Percentiles rank a stretch among this genome's conserved stretches.
These are phyloP conservation scores for Tolypocladium paradoxum DNA, from an alignment of 2,329 filamentous ascomycete species.

Conservation along the genomic window DNA sequence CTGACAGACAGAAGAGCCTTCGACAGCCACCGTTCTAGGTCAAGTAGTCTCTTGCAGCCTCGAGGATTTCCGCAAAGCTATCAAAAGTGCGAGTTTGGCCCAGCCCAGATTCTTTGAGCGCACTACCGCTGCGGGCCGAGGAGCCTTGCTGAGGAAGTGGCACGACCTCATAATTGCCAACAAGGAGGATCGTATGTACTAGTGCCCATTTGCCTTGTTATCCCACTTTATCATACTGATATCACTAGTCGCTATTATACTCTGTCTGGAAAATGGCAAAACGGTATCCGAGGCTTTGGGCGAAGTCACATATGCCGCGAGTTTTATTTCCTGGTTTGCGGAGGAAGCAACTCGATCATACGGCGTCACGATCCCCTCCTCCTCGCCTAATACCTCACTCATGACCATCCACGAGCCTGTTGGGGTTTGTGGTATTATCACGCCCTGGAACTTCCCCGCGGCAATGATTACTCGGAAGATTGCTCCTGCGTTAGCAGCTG, in stretches of 20 bases:
- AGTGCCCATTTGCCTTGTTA: no score
- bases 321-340: slow-evolving; percentile 72
- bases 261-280: slow-evolving; percentile 87
- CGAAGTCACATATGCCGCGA: slow-evolving; percentile 62
- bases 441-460: slow-evolving; percentile 74
- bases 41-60: no score
- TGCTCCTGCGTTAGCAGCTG: slow-evolving; percentile 74
- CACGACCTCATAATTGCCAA: slow-evolving; percentile 72
- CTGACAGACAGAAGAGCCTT: no score
- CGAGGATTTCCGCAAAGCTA: no score
- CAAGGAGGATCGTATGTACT: slow-evolving; percentile 65
- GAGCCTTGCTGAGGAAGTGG: slow-evolving; percentile 73
- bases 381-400: slow-evolving; percentile 60
- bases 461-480: slow-evolving; percentile 66
- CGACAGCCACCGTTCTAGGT: no score
- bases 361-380: slow-evolving; percentile 64
- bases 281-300: slow-evolving; percentile 63
- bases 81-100: no score
- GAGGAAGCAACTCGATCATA: slow-evolving; percentile 67
- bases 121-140: no score
- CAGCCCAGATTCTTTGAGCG: no score
- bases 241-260: slow-evolving; percentile 68
- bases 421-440: slow-evolving; percentile 73
- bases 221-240: no score
- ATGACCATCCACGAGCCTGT: slow-evolving; percentile 74